Evolutionary conservation across 306 rosid genomes (phyloP), one percentile per base, ranked within the genome.

Genomic region (Phaseolus lunatus): DNA sequence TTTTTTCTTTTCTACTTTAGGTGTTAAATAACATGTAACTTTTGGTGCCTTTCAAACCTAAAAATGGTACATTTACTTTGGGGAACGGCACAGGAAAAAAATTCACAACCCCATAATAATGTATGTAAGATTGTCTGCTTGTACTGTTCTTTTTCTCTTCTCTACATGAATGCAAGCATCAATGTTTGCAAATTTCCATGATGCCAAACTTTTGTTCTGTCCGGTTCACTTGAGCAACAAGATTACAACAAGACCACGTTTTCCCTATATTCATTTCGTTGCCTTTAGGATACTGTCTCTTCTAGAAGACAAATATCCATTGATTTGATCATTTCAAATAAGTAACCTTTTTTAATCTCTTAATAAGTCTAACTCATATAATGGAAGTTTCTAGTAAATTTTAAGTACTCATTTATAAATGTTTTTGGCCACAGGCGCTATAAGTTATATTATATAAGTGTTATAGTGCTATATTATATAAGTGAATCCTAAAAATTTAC

Each of bases 281-380:
- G 67, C 22, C 67, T 58, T 39, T 41, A 20, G 19, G 24, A 9
- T 10, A 58, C 10, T 13, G 72, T 37, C 80, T 45, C 59, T 48
- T 67, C 20, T n/a, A 48, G 67, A 35, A 69, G 66, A 59, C 37
- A 73, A 62, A n/a, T n/a, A n/a, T 52, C 70, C 77, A 45, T 39
- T 35, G 66, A 85, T 80, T 66, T 70, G 62, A 74, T 83, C 67
- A 77, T 70, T 77, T 82, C 80, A 81, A 76, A 18, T n/a, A 4
- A 37, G 23, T 52, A 52, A 29, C 41, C 8, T 64, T 44, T 76
- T 26, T 18, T 31, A n/a, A n/a, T n/a, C n/a, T n/a, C n/a, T n/a
- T n/a, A n/a, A n/a, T n/a, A n/a, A n/a, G n/a, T n/a, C n/a, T n/a
- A n/a, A n/a, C n/a, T n/a, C n/a, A n/a, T n/a, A n/a, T n/a, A n/a